Evolutionary conservation across 148 eudicot species (phyloP).

Genomic region (Simmondsia chinensis): DNA sequence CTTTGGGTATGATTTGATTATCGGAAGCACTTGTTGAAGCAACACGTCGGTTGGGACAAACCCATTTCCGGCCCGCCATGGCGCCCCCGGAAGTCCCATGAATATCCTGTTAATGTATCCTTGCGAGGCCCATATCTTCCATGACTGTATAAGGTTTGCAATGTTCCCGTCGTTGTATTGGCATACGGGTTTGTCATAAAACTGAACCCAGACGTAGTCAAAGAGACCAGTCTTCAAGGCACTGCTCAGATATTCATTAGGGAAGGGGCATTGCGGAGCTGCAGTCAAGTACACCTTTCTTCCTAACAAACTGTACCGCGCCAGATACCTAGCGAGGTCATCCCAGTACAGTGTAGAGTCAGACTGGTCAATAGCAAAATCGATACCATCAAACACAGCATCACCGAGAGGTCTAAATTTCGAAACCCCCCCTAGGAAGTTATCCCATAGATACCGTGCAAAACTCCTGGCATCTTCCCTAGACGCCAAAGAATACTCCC

Average conservation of each 20-base stretch:
- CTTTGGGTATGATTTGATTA: conserved; percentile 7
- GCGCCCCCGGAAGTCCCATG: conserved; percentile 18
- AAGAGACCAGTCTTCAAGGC: conserved; percentile 16
- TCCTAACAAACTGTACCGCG: background rate
- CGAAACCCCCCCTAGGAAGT: conserved; percentile 47
- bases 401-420: conserved; percentile 36
- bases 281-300: conserved; percentile 21
- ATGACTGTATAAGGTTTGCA: conserved; percentile 8
- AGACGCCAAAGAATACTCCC: conserved; percentile 37
- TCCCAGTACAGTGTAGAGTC: conserved; percentile 28
- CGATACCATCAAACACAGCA: conserved; percentile 57
- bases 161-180: conserved; percentile 10
- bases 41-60: conserved; percentile 10
- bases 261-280: conserved; percentile 24
- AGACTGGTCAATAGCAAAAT: conserved; percentile 45
- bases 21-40: conserved; percentile 11
- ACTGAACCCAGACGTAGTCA: conserved; percentile 29
- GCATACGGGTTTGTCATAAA: conserved; percentile 15
- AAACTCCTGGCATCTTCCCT: conserved; percentile 29
- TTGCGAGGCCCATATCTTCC: conserved; percentile 16
- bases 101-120: conserved; percentile 6
- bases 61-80: conserved; percentile 16
- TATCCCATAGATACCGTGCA: conserved; percentile 40
- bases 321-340: conserved; percentile 27
- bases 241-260: conserved; percentile 12